Evolutionary conservation across 352 stramenopile genomes (phyloP).

Genomic region (Globisporangium emineosum): DNA sequence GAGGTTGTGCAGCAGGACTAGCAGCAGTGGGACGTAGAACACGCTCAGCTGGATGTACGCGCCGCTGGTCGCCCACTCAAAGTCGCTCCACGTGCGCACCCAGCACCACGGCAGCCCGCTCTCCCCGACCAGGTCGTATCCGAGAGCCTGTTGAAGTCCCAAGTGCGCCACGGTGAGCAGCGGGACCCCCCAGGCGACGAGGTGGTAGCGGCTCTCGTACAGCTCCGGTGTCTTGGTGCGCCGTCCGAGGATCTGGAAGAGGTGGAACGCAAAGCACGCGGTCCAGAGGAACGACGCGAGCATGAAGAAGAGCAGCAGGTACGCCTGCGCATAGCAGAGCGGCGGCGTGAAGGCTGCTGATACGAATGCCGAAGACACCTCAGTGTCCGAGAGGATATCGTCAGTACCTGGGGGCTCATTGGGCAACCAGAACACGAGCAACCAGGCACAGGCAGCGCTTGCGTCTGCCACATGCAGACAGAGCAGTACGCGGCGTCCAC

Average conservation of each 20-base stretch:
- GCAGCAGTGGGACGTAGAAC: constrained; percentile 55
- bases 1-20: constrained; percentile 59
- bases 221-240: constrained; percentile 53
- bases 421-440: constrained; percentile 46
- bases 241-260: constrained; percentile 62
- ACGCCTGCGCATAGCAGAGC: constrained; percentile 33
- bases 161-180: constrained; percentile 42
- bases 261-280: constrained; percentile 72
- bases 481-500: constrained; percentile 57
- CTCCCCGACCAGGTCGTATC: constrained; percentile 51
- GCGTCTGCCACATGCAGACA: constrained; percentile 62
- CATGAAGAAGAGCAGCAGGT: constrained; percentile 63
- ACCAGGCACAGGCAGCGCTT: constrained; percentile 44
- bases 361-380: neutral
- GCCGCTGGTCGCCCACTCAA: constrained; percentile 39
- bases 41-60: constrained; percentile 62
- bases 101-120: constrained; percentile 74
- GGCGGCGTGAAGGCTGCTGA: neutral
- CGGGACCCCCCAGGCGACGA: constrained; percentile 65
- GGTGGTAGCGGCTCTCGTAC: constrained; percentile 66
- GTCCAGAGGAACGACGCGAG: constrained; percentile 72
- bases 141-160: constrained; percentile 35
- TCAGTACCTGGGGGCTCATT: neutral
- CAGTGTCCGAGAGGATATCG: neutral
- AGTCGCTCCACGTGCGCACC: constrained; percentile 67